Evolutionary conservation across 2,329 filamentous ascomycete genomes (phyloP), one percentile per base, ranked within the genome.

Genomic region (Colletotrichum graminicola): DNA sequence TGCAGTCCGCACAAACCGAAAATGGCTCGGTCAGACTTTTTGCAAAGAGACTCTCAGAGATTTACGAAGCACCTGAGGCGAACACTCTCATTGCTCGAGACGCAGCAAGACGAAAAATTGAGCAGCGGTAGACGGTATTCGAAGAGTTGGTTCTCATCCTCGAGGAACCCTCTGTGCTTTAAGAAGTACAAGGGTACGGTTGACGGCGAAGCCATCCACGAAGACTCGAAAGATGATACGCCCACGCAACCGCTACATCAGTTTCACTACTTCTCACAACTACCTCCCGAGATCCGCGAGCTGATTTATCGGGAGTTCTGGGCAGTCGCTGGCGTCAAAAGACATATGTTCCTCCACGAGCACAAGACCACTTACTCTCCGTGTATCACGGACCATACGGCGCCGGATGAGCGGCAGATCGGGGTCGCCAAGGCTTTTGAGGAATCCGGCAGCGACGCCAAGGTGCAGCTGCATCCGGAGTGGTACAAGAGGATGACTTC

Each of bases 401-500:
- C 70, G 34, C 66, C 64, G 10, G 72, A 74, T 26, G 66, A 72
- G 39, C 52, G 73, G 16, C 72, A 74, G 5, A 23, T 41, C 1
- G 71, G 66, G 5, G 63, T 74, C 3, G 63, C 66, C 3, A 57
- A 43, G 5, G 69, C 73, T 8, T 74, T 69, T 16, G 16, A 6
- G 2, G 26, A 29, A 39, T 62, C 49, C 0, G 36, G 34, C 21
- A 54, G 47, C 36, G 32, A 52, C 2, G 32, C 66, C 5, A 51
- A 47, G 5, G 61, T 73, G 5, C 73, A 74, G 11, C 32, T 49
- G 16, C 73, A 73, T 12, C 66, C 57, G 23, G 45, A 67, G 32
- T 74, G 73, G 73, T 73, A 67, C 23, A 14, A 62, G 21, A 66
- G 73, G 21, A 63, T 74, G 66, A 45, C 65, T 3, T 74, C 73